A percentile compares a stretch with the other conserved stretches of the same genome.
These are phyloP conservation scores for Pythium pyrilobum DNA, from an alignment of 352 stramenopile species.

Conservation along the genomic window DNA sequence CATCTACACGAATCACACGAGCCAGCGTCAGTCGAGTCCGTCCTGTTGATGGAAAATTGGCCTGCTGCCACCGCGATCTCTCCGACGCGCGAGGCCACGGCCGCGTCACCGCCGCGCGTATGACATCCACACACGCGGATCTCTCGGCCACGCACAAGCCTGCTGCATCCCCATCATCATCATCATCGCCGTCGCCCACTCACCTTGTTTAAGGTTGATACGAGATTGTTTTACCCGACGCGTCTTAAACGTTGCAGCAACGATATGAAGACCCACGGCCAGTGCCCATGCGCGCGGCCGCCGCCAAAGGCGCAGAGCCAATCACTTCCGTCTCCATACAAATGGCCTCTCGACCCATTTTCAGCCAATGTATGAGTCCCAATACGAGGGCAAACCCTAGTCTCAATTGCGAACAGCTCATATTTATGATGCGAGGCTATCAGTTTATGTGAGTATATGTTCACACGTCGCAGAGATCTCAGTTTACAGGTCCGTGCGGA, in stretches of 20 bases:
- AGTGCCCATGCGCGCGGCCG: conserved; percentile 12
- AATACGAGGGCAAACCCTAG: neutral
- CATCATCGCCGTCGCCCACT: conserved; percentile 18
- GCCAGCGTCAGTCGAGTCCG: neutral
- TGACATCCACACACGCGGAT: no score
- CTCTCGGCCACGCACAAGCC: no score
- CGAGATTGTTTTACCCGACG: conserved; percentile 72
- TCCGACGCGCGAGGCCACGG: neutral
- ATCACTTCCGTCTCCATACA: conserved; percentile 70
- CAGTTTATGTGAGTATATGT: conserved; percentile 4
- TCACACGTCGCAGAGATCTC: conserved; percentile 21
- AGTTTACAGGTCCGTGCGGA: conserved; percentile 15
- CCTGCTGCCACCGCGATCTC: no score
- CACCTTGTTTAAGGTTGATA: conserved; percentile 90
- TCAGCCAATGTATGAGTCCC: conserved; percentile 17
- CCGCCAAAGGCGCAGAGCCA: conserved; percentile 65
- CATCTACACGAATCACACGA: conserved; percentile 45
- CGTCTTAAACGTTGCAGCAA: conserved; percentile 50
- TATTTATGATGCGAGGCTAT: conserved; percentile 3
- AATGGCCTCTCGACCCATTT: conserved; percentile 23
- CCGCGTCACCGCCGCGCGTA: neutral
- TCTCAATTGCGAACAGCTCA: neutral
- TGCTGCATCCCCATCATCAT: no score
- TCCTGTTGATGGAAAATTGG: neutral
- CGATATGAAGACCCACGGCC: conserved; percentile 20